A percentile compares a stretch with the other conserved stretches of the same genome.
Conservation (phyloP, 345 rosid genomes). For the Bruguiera parviflora region DNA sequence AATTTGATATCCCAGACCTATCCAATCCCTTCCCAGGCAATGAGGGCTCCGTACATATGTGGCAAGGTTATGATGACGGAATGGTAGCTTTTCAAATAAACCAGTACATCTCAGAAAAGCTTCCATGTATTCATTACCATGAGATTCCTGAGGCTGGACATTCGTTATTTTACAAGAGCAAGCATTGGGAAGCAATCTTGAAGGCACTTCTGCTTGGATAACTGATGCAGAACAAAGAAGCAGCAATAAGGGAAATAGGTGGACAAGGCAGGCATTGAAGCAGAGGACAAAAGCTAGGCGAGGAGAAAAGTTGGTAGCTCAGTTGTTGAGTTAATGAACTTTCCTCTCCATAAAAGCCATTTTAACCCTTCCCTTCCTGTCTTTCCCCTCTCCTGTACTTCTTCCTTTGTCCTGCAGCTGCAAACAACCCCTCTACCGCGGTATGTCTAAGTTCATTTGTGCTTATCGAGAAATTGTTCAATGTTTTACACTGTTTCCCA, state of each 20-base stretch:
- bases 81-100: constrained; percentile 49
- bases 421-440: no score
- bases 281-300: neutral
- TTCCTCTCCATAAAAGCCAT: no score
- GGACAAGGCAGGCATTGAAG: neutral
- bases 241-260: neutral
- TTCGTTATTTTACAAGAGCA: constrained; percentile 39
- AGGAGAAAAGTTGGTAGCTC: no score
- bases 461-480: no score
- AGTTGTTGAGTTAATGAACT: no score
- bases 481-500: no score
- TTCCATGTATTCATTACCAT: constrained; percentile 75
- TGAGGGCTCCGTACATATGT: constrained; percentile 66
- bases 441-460: no score
- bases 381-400: no score
- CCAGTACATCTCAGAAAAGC: constrained; percentile 46
- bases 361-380: no score
- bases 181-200: constrained; percentile 47
- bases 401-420: no score
- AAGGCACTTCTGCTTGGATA: constrained; percentile 40
- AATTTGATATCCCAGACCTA: constrained; percentile 67
- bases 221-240: neutral
- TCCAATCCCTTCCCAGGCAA: constrained; percentile 51
- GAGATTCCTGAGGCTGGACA: constrained; percentile 68
- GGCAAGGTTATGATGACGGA: constrained; percentile 74